phyloP scores from a whole-genome alignment of 345 rosid species.

The Rhizophora mangle region DNA sequence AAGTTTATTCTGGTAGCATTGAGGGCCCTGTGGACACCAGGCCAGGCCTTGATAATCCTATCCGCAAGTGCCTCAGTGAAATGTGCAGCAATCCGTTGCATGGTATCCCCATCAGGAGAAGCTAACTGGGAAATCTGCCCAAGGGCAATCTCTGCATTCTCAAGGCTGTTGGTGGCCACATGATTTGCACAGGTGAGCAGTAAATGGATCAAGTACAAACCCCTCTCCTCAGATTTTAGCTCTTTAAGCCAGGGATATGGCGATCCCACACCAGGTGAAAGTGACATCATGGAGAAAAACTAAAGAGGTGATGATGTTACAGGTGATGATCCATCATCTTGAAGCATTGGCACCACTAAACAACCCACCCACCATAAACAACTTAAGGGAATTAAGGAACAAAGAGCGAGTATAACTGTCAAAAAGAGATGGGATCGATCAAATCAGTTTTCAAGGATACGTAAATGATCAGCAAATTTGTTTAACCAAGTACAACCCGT shows the following conservation, averaged over 20 bases:
- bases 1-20: slow-evolving; percentile 57
- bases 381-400: neutral
- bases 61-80: slow-evolving; percentile 85
- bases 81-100: slow-evolving; percentile 92
- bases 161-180: slow-evolving; percentile 73
- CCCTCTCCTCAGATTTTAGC: slow-evolving; percentile 92
- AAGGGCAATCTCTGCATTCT: slow-evolving; percentile 80
- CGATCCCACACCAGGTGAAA: slow-evolving; percentile 58
- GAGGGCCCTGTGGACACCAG: slow-evolving; percentile 86
- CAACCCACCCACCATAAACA: slow-evolving; percentile 10
- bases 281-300: slow-evolving; percentile 68
- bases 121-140: slow-evolving; percentile 79
- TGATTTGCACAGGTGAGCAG: slow-evolving; percentile 87
- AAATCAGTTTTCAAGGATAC: slow-evolving; percentile 1
- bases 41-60: slow-evolving; percentile 85
- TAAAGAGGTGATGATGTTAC: slow-evolving; percentile 84
- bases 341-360: slow-evolving; percentile 48
- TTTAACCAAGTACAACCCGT: no score
- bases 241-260: slow-evolving; percentile 76
- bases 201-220: slow-evolving; percentile 81
- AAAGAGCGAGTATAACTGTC: neutral
- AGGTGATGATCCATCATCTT: slow-evolving; percentile 89
- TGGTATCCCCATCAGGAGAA: slow-evolving; percentile 85
- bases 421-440: slow-evolving; percentile 1
- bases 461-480: no score